A percentile compares a stretch with the other conserved stretches of the same genome.
Conservation (phyloP, 2,329 filamentous ascomycete species). For the Coleophoma crateriformis region DNA sequence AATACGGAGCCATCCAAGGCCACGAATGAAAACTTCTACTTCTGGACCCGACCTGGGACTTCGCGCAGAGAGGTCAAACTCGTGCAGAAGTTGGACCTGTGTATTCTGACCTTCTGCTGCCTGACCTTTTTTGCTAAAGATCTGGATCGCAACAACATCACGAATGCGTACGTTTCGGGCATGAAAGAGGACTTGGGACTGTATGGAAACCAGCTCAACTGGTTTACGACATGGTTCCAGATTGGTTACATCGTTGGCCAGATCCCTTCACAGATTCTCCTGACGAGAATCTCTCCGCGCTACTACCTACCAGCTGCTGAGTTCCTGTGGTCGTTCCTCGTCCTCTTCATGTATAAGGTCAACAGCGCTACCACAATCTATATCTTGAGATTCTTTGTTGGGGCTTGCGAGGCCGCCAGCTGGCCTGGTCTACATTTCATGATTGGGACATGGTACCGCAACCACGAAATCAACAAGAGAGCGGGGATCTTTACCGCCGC, state of each 20-base stretch:
- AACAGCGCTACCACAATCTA: constrained; percentile 2
- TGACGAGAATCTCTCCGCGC: constrained; percentile 6
- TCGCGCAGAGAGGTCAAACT: neutral
- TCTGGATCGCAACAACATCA: constrained; percentile 19
- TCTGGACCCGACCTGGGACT: neutral
- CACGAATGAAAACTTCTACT: neutral
- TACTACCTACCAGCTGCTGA: constrained; percentile 3
- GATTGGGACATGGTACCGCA: constrained; percentile 51
- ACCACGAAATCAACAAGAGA: constrained; percentile 50
- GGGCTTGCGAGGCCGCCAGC: neutral
- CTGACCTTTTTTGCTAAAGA: neutral
- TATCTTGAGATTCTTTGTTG: constrained; percentile 2
- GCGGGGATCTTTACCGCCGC: constrained; percentile 49
- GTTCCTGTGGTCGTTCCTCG: constrained; percentile 1
- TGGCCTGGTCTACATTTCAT: constrained; percentile 40
- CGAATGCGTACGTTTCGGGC: constrained; percentile 31
- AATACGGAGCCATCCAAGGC: too few relatives aligned
- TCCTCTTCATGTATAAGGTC: neutral
- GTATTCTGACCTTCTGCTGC: neutral
- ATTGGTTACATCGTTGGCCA: constrained; percentile 49
- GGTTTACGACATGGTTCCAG: constrained; percentile 31
- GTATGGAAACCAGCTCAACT: constrained; percentile 32
- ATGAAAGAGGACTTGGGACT: constrained; percentile 30
- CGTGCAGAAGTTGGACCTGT: neutral
- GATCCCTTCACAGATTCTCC: constrained; percentile 13